Base-by-base conservation (phyloP, 805 yeast genomes). In the Lipomyces kockii region DNA sequence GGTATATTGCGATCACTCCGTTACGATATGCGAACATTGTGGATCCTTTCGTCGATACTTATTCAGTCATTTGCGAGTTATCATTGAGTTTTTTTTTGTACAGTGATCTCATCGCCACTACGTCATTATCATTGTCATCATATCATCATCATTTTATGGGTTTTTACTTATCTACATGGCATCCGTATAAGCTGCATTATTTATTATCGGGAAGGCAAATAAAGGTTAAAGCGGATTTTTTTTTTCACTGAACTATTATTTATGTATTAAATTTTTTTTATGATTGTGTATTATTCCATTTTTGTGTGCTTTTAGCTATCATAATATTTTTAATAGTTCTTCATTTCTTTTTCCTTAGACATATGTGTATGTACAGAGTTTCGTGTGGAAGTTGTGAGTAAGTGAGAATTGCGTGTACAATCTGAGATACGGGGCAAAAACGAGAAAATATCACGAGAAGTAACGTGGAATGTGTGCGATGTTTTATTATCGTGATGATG, bases 51-150 rank as follows among this genome's bases (percentile, higher is more conserved):
- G 49, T n/a, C 22, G 20, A 43, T 17, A 43, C 49, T 17, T n/a
- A 17, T n/a, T n/a, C 49, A n/a, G 20, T 43, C 49, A 43, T 43
- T 43, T 43, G 49, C 49, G 49, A 43, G 22, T 14, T 43, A 1
- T 9, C 3, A 6, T 43, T 5, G 2, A 6, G 3, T 43, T 43
- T 43, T 14, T 25, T 43, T 17, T n/a, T 43, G 49, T 43, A 43
- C 49, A 17, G 49, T 43, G 49, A 43, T 43, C 49, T 43, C 49
- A 43, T n/a, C 49, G 49, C 49, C 49, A n/a, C 20, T n/a, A n/a
- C 49, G 49, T 43, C 49, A 43, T n/a, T 43, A 7, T 43, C 20
- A 43, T 43, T n/a, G 49, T 43, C 49, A 43, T 43, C 14, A 17
- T n/a, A 43, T 17, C 11, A 43, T 43, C 49, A 43, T 27, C 43